Evolutionary conservation across 1,284 basidiomycete species (phyloP).

Genomic region (Serendipita sp.): DNA sequence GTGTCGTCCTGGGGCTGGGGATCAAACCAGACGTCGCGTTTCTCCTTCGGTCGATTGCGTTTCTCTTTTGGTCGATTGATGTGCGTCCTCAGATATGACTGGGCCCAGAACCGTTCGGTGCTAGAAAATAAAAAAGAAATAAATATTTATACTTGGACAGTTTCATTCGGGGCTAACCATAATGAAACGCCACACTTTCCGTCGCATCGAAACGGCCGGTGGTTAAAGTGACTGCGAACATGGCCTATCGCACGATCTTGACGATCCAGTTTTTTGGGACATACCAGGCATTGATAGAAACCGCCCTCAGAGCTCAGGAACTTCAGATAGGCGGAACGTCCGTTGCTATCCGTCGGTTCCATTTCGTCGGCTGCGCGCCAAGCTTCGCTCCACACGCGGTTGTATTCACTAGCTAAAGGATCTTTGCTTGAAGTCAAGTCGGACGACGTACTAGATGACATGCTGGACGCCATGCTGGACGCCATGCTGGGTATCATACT

Average conservation of each 20-base stretch:
- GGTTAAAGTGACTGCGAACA: conserved; percentile 1
- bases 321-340: not conserved
- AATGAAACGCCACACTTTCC: not conserved
- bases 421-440: too few relatives aligned
- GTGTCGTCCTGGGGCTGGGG: too few relatives aligned
- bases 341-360: not conserved
- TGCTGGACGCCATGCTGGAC: too few relatives aligned
- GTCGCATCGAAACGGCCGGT: not conserved
- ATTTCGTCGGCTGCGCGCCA: not conserved
- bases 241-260: not conserved
- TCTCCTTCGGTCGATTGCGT: not conserved
- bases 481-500: too few relatives aligned
- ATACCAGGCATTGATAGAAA: not conserved
- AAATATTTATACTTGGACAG: not conserved
- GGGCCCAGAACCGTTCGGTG: not conserved
- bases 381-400: not conserved
- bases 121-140: not conserved
- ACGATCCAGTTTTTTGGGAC: not conserved
- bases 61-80: not conserved
- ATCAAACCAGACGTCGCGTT: too few relatives aligned
- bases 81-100: not conserved
- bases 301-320: not conserved
- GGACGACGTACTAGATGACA: too few relatives aligned
- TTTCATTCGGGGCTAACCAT: not conserved
- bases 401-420: too few relatives aligned